phyloP scores from a whole-genome alignment of 2,329 filamentous ascomycete genomes.

The Xylaria multiplex region DNA sequence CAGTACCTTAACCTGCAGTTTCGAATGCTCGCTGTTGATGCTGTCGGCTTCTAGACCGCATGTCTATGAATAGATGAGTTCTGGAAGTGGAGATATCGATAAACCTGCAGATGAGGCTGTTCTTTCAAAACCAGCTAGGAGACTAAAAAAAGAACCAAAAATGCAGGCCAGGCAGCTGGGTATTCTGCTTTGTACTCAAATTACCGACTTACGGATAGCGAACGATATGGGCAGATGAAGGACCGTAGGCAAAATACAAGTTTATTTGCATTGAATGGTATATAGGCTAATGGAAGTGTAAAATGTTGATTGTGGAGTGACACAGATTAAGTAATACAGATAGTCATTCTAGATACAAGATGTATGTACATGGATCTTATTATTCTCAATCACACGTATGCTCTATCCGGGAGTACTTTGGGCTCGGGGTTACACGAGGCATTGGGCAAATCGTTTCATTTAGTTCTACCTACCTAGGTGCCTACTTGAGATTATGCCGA shows the following conservation, averaged over 20 bases:
- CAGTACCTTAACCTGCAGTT: neutral
- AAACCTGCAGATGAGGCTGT: constrained; percentile 5
- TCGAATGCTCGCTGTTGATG: too few relatives aligned
- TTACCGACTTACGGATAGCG: constrained; percentile 21
- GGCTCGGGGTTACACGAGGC: neutral
- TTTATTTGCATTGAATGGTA: too few relatives aligned
- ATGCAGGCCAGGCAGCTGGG: neutral
- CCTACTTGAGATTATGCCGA: neutral
- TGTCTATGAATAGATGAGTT: constrained; percentile 12
- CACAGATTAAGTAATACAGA: neutral
- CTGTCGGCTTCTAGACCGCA: neutral
- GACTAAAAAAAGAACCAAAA: neutral
- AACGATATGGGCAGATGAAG: constrained; percentile 9
- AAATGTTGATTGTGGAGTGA: neutral
- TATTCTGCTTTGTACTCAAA: constrained; percentile 2
- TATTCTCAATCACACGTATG: neutral
- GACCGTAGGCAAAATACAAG: neutral
- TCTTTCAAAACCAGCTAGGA: neutral
- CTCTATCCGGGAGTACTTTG: neutral
- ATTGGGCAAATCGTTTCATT: neutral
- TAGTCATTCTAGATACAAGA: neutral
- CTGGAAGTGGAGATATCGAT: neutral
- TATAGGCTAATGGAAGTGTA: neutral
- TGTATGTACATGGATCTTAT: neutral
- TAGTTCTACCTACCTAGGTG: neutral